Evolutionary conservation across 2,329 filamentous ascomycete genomes (phyloP), one percentile per base, ranked within the genome.

Genomic region (Apiospora aurea): DNA sequence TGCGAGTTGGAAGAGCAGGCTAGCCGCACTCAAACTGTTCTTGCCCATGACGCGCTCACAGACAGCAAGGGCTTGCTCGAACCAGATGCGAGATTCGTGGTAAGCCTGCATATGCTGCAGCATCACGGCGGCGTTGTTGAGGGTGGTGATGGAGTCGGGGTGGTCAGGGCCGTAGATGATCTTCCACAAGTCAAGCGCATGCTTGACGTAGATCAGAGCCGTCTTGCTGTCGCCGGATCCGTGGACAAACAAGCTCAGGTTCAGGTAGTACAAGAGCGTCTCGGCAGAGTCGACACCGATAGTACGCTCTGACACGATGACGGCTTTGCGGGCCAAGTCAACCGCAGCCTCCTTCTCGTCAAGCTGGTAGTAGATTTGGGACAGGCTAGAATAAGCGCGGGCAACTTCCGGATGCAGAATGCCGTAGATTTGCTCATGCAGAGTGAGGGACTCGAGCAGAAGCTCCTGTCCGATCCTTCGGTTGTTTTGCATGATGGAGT

Each of bases 51-150:
- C 91, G 66, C 92, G 90, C 83, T 98, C 95, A 81, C 95, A 98
- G 74, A 98, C 92, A 61, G 90, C 88, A 69, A 98, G 90, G 13
- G 95, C 97, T 75, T 94, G 93, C 83, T 98, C 96, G 80, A 99
- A 99, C 96, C 96, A 99, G 74, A 96, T 88, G 69, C 96, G 92
- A 66, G 96, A 98, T 83, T 97, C 94, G 78, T 96, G 92, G 85
- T 97, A 99, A 73, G 93, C 92, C 87, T 98, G 97, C 77, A 98
- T 89, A 71, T 95, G 92, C 83, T 99, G 96, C 72, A 99, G 90
- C 96, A 99, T 99, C 73, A 99, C 96, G 10, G 96, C 96, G 26
- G 94, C 96, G 79, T 99, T 99, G 89, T 98, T 99, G 83, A 98
- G 93, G 21, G 96, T 98, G 11, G 97, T 99, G 83, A 99, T 98